phyloP scores from a whole-genome alignment of 768 basidiomycete genomes.

The Tylopilus balloui region DNA sequence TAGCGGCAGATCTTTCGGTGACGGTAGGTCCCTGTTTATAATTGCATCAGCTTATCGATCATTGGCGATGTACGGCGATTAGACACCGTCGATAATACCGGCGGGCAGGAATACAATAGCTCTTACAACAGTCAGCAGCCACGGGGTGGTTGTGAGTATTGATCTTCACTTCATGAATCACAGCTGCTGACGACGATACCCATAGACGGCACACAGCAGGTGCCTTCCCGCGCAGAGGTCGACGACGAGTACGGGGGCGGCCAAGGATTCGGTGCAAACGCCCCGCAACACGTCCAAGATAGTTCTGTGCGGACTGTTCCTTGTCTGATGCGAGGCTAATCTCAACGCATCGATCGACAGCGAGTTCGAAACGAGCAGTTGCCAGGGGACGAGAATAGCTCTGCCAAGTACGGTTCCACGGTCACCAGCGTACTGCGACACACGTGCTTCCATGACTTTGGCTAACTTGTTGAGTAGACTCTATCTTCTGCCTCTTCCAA shows the following conservation, averaged over 20 bases:
- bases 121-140: conserved; percentile 41
- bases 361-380: conserved; percentile 15
- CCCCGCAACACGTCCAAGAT: conserved; percentile 20
- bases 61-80: conserved; percentile 7
- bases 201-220: conserved; percentile 62
- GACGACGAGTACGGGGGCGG: conserved; percentile 4
- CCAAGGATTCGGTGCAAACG: conserved; percentile 11
- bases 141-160: conserved; percentile 24
- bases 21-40: conserved; percentile 4
- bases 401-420: conserved; percentile 21
- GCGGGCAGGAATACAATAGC: conserved; percentile 60
- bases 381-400: not conserved
- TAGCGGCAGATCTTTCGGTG: conserved; percentile 30
- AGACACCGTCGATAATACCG: conserved; percentile 52
- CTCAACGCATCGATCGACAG: conserved; percentile 8
- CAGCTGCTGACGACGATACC: conserved; percentile 2
- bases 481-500: conserved; percentile 12
- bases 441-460: not conserved
- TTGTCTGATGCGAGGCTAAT: not conserved
- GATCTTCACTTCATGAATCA: conserved; percentile 3
- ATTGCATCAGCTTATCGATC: conserved; percentile 10
- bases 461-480: conserved; percentile 15
- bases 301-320: conserved; percentile 14
- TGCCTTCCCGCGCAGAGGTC: conserved; percentile 45
- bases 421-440: conserved; percentile 11